Evolutionary conservation across 2,329 filamentous ascomycete genomes (phyloP).

Genomic region (Catunica adiposa): DNA sequence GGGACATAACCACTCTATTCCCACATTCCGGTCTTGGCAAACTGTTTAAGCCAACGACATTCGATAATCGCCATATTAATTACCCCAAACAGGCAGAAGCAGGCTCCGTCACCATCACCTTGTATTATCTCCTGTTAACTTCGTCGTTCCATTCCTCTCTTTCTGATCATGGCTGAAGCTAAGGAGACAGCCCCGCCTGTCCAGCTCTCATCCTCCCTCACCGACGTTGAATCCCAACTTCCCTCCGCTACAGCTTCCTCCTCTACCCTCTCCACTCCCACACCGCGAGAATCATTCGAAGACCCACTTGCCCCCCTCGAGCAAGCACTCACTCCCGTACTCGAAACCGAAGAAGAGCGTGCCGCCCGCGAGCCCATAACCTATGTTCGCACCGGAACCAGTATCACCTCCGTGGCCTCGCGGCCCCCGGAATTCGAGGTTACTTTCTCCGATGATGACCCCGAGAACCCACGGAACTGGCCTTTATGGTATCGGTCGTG

Average conservation of each 20-base stretch:
- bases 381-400: slow-evolving; percentile 27
- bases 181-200: neutral
- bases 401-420: slow-evolving; percentile 27
- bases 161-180: neutral
- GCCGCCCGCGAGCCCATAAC: slow-evolving; percentile 29
- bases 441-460: slow-evolving; percentile 48
- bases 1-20: neutral
- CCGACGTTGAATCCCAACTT: slow-evolving; percentile 4
- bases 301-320: slow-evolving; percentile 24
- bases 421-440: slow-evolving; percentile 50
- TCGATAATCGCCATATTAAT: no score
- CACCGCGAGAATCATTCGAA: neutral
- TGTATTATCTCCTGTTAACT: neutral
- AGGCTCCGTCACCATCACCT: neutral
- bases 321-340: slow-evolving; percentile 23
- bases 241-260: neutral
- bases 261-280: neutral
- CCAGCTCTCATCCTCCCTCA: neutral
- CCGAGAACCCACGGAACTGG: slow-evolving; percentile 53
- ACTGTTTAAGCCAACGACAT: neutral
- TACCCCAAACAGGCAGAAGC: no score
- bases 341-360: slow-evolving; percentile 26
- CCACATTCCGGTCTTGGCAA: neutral
- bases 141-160: neutral
- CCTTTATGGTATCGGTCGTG: slow-evolving; percentile 31